These are phyloP conservation scores for Yamadazyma paraphyllophila DNA, from an alignment of 805 yeast species.

Conservation along the genomic window DNA sequence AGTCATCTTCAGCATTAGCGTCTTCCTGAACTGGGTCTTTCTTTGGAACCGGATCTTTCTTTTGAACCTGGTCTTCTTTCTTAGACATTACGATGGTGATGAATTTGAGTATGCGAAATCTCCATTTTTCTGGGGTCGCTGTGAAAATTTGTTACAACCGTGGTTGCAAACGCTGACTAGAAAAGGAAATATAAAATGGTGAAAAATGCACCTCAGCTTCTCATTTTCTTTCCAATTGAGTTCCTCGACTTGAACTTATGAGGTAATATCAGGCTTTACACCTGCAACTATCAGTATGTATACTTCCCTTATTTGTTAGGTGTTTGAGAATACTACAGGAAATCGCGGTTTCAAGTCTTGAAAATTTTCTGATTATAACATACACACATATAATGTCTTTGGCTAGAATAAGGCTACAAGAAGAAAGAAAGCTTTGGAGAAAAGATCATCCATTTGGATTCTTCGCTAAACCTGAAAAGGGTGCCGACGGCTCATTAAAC, in stretches of 20 bases:
- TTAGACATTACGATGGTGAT: constrained; percentile 3
- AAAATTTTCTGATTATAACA: background rate
- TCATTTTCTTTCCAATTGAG: too few relatives aligned
- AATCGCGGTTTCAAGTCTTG: background rate
- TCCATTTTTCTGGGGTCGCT: constrained; percentile 4
- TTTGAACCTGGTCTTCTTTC: constrained; percentile 2
- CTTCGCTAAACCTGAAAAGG: constrained; percentile 83
- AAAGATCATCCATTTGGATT: constrained; percentile 98
- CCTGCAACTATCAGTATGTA: background rate
- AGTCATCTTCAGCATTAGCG: constrained; percentile 41
- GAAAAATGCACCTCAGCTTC: too few relatives aligned
- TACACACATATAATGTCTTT: constrained; percentile 41
- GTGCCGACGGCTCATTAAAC: constrained; percentile 80
- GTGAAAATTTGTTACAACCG: constrained; percentile 4
- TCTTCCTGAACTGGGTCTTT: background rate
- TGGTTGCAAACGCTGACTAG: background rate
- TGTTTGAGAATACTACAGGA: background rate
- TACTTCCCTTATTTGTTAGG: background rate
- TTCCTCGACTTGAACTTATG: too few relatives aligned
- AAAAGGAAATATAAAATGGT: too few relatives aligned
- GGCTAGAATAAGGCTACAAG: constrained; percentile 82
- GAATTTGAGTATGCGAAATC: background rate
- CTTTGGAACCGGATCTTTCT: background rate
- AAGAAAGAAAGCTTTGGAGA: constrained; percentile 97
- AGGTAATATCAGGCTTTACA: too few relatives aligned